phyloP scores from a whole-genome alignment of 176 grass and related monocot species.

The Raddia distichophylla region DNA sequence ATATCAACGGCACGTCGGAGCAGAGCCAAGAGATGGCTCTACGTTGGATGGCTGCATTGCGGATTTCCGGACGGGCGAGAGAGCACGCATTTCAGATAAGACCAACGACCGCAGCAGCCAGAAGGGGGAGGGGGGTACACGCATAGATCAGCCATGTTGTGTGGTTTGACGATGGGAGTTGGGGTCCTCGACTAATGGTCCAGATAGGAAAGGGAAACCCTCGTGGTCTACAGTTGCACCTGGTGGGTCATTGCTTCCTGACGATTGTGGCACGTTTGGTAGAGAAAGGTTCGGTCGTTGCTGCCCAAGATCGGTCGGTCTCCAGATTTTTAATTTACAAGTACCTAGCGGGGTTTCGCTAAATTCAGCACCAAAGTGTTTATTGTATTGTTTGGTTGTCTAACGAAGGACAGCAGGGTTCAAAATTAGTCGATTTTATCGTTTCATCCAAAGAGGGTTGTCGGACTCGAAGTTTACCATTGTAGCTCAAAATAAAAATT shows the following conservation, averaged over 20 bases:
- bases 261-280: background rate
- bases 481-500: too few relatives aligned
- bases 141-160: background rate
- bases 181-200: background rate
- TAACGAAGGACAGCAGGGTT: too few relatives aligned
- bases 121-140: background rate
- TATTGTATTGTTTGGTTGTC: background rate
- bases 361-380: background rate
- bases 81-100: background rate
- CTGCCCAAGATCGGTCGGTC: too few relatives aligned
- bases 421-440: too few relatives aligned
- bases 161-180: background rate
- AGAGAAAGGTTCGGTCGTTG: background rate
- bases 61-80: background rate
- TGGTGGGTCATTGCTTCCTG: background rate
- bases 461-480: too few relatives aligned
- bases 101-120: constrained; percentile 24
- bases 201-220: background rate
- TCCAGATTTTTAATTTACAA: background rate
- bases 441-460: too few relatives aligned
- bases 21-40: background rate
- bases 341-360: background rate
- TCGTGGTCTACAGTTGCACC: constrained; percentile 10
- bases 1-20: background rate
- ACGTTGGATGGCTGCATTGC: background rate